These are phyloP conservation scores for Aspergillus diversus DNA, from an alignment of 495 filamentous ascomycete genomes.

Conservation along the genomic window DNA sequence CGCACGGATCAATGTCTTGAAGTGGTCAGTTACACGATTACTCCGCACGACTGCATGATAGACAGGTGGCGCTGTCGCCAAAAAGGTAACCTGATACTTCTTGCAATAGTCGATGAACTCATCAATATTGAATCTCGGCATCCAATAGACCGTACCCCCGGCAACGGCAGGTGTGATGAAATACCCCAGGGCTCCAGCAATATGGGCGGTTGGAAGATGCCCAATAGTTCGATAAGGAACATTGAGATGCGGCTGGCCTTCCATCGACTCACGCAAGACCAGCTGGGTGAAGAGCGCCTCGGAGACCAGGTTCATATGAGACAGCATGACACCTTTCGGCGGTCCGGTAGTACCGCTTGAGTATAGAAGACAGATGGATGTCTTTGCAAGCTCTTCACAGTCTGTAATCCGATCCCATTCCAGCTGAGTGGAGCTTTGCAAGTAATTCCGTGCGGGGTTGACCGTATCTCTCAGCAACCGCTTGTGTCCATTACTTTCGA, in stretches of 20 bases:
- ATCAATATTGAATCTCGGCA: slow-evolving; percentile 22
- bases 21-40: slow-evolving; percentile 21
- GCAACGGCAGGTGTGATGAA: slow-evolving; percentile 25
- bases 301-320: slow-evolving; percentile 71
- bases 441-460: slow-evolving; percentile 12
- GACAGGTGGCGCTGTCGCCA: slow-evolving; percentile 23
- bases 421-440: slow-evolving; percentile 3
- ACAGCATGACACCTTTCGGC: slow-evolving; percentile 82
- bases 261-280: slow-evolving; percentile 57
- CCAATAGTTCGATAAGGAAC: slow-evolving; percentile 64
- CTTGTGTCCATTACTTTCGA: slow-evolving; percentile 22
- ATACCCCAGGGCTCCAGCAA: slow-evolving; percentile 21
- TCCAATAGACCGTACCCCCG: slow-evolving; percentile 26
- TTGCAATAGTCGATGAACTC: slow-evolving; percentile 24
- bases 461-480: slow-evolving; percentile 12
- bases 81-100: slow-evolving; percentile 19
- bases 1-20: slow-evolving; percentile 19
- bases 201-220: slow-evolving; percentile 74
- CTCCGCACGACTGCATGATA: slow-evolving; percentile 23
- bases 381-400: slow-evolving; percentile 12
- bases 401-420: slow-evolving; percentile 21
- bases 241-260: slow-evolving; percentile 54
- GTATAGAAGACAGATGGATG: slow-evolving; percentile 21
- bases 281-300: slow-evolving; percentile 58
- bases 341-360: slow-evolving; percentile 71